phyloP scores from a whole-genome alignment of 306 rosid genomes.

The Cucumis cinereus region DNA sequence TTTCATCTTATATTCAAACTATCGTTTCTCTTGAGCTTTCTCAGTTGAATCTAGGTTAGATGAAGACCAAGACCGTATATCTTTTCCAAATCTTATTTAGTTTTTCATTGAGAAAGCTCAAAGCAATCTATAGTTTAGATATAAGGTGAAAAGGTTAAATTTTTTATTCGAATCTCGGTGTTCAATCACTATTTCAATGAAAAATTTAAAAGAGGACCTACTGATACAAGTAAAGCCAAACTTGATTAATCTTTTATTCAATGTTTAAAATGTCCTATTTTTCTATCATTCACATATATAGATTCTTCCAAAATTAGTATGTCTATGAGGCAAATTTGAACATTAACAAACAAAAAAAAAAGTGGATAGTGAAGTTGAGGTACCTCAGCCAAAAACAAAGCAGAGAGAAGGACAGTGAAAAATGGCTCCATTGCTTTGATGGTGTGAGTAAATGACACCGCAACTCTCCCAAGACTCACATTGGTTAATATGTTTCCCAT shows the following conservation, averaged over 20 bases:
- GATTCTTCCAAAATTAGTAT: background rate
- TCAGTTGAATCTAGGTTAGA: no score
- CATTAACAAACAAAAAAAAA: background rate
- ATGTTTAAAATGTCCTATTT: background rate
- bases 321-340: background rate
- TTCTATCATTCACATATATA: background rate
- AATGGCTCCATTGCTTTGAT: conserved; percentile 93
- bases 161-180: no score
- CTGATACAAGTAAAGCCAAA: background rate
- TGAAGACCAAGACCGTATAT: no score
- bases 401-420: conserved; percentile 77
- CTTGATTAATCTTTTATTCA: no score
- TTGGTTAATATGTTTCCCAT: conserved; percentile 84
- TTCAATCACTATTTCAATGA: no score
- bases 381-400: conserved; percentile 88
- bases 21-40: no score
- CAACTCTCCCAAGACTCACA: conserved; percentile 91
- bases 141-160: no score
- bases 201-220: background rate
- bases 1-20: no score
- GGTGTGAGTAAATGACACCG: conserved; percentile 95
- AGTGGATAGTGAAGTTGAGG: background rate
- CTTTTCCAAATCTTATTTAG: no score
- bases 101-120: no score
- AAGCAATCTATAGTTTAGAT: no score